Conservation (phyloP, 352 stramenopile genomes). For the Pythium pectinolyticum region DNA sequence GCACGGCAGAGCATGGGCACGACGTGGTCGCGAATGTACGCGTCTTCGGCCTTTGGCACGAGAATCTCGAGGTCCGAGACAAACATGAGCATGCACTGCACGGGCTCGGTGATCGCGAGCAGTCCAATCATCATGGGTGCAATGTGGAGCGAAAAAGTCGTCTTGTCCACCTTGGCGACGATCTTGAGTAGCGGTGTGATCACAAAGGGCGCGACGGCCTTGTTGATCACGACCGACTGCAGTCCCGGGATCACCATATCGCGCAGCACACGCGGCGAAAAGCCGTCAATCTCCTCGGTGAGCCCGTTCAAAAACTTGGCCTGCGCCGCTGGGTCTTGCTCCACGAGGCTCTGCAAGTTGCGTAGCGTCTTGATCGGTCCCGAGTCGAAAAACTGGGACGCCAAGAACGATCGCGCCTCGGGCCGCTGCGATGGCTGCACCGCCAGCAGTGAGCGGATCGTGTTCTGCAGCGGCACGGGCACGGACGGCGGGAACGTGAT, state of each 20-base stretch:
- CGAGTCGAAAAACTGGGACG: conserved; percentile 86
- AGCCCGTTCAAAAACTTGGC: conserved; percentile 80
- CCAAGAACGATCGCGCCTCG: conserved; percentile 72
- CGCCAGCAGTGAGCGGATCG: conserved; percentile 73
- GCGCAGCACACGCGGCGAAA: conserved; percentile 73
- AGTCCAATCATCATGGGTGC: conserved; percentile 81
- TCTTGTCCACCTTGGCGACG: conserved; percentile 85
- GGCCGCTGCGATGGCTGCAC: conserved; percentile 61
- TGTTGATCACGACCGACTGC: conserved; percentile 83
- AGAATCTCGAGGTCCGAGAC: conserved; percentile 82
- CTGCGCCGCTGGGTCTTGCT: conserved; percentile 78
- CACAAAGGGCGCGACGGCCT: conserved; percentile 82
- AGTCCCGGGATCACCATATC: conserved; percentile 85
- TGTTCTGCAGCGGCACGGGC: conserved; percentile 83
- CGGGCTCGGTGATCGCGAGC: conserved; percentile 79
- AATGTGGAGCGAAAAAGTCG: conserved; percentile 75
- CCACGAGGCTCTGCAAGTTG: conserved; percentile 76
- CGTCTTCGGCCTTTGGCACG: conserved; percentile 82
- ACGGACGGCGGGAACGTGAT: conserved; percentile 79
- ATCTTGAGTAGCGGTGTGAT: conserved; percentile 89
- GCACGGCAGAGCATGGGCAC: conserved; percentile 85
- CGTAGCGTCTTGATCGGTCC: conserved; percentile 84
- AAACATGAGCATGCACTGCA: conserved; percentile 91
- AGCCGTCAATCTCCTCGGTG: conserved; percentile 69
- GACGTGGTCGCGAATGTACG: conserved; percentile 89